A percentile compares a stretch with the other conserved stretches of the same genome.
Conservation (phyloP, 2,329 filamentous ascomycete genomes). For the Eutypella sp. region DNA sequence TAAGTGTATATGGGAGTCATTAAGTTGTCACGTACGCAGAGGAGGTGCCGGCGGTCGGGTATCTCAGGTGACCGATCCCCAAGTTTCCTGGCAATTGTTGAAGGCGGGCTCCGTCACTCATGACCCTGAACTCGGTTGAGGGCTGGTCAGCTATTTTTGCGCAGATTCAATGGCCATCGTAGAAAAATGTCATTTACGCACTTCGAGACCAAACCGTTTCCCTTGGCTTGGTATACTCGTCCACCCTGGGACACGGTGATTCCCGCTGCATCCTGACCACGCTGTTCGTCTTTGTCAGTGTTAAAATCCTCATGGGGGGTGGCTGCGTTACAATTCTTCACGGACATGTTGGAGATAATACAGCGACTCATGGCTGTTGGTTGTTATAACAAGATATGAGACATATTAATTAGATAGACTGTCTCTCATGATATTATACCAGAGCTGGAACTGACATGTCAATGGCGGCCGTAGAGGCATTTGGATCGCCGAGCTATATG, state of each 20-base stretch:
- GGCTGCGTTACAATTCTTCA: conserved; percentile 43
- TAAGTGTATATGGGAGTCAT: background rate
- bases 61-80: conserved; percentile 66
- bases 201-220: conserved; percentile 70
- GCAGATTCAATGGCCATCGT: too few relatives aligned
- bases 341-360: conserved; percentile 48
- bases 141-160: too few relatives aligned
- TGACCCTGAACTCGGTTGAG: too few relatives aligned
- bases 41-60: conserved; percentile 70
- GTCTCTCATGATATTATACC: too few relatives aligned
- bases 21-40: conserved; percentile 28
- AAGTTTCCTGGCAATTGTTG: conserved; percentile 69
- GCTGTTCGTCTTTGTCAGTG: conserved; percentile 49
- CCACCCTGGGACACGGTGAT: conserved; percentile 67
- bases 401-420: too few relatives aligned
- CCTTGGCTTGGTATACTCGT: conserved; percentile 71
- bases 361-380: conserved; percentile 52
- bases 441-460: too few relatives aligned
- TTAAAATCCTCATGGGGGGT: conserved; percentile 41
- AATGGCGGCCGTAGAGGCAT: conserved; percentile 33
- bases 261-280: background rate
- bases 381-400: too few relatives aligned
- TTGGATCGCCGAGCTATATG: too few relatives aligned
- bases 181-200: conserved; percentile 72
- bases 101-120: too few relatives aligned